Base-by-base conservation (phyloP, 106 monocot genomes). In the Acanthochlamys bracteata region DNA sequence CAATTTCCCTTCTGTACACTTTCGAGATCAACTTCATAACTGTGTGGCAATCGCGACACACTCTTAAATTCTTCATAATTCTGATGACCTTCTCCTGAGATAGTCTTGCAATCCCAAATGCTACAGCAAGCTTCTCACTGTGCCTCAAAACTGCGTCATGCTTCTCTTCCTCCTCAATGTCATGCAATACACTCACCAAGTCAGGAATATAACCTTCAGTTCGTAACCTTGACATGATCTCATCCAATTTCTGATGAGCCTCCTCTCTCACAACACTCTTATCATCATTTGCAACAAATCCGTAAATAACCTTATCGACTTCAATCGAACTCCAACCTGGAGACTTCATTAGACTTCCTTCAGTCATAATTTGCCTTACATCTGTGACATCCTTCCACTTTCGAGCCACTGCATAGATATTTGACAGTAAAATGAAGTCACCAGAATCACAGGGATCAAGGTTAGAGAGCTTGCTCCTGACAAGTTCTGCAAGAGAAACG, bases 301-400 rank as follows among this genome's bases (percentile, higher is more conserved):
- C 25, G 42, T 78, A 73, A 0, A 81, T 25, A 16, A 42, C 60
- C 64, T 74, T 76, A 12, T 76, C 76, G 19, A 84, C 74, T 55
- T 82, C 81, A 0, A 89, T 76, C 0, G 79, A 66, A 63, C 89
- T 89, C 80, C 89, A 89, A 4, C 89, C 89, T 12, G 81, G 89
- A 41, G 47, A 25, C 46, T 89, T 89, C 55, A 52, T 69, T 3
- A 89, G 65, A 40, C 61, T 72, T 25, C 41, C 61, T 10, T 63
- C 53, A 17, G 62, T 79, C 89, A 89, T 84, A 11, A 69, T 69
- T 23, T 45, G 55, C 12, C 89, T 75, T 20, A 84, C 52, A 10
- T 46, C 59, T 25, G 63, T 74, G 10, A 74, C 81, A 66, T 84
- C 84, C 57, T 73, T 75, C 84, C 84, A 89, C 24, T 74, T 79